Conservation (phyloP, 805 yeast genomes). For the Jamesozyma lodderae region DNA sequence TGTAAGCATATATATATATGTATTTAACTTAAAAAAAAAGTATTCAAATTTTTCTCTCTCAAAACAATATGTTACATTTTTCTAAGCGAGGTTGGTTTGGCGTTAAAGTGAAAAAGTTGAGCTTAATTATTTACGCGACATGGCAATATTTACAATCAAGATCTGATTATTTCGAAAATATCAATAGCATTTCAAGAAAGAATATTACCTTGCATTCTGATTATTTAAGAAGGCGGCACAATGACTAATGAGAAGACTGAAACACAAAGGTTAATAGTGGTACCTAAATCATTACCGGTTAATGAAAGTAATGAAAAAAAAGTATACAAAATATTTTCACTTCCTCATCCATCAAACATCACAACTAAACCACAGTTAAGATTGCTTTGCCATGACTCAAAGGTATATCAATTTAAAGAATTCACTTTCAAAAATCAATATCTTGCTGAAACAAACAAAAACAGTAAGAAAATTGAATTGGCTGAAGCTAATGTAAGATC, state of each 20-base stretch:
- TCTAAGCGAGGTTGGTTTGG: too few species aligned
- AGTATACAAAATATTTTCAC: constrained; percentile 7
- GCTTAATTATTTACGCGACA: too few species aligned
- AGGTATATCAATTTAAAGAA: not conserved
- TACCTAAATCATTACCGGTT: not conserved
- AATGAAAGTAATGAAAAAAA: not conserved
- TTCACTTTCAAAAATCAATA: constrained; percentile 10
- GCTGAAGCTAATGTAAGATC: constrained; percentile 18
- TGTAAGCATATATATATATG: not conserved
- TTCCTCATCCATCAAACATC: constrained; percentile 27
- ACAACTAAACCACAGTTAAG: constrained; percentile 11
- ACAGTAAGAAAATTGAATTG: constrained; percentile 19
- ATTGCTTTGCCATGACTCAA: constrained; percentile 6
- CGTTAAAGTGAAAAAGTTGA: too few species aligned
- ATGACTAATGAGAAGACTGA: too few species aligned
- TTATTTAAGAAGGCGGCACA: too few species aligned
- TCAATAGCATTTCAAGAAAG: too few species aligned
- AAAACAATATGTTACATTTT: too few species aligned
- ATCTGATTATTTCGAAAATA: too few species aligned
- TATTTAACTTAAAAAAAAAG: too few species aligned
- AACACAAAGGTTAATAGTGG: not conserved
- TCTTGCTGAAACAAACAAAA: constrained; percentile 18
- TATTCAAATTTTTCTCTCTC: too few species aligned
- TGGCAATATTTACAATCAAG: too few species aligned
- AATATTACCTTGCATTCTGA: too few species aligned